Evolutionary conservation across 371 early-diverging fungal species (phyloP).

Genomic region (Sporodiniella umbellata): DNA sequence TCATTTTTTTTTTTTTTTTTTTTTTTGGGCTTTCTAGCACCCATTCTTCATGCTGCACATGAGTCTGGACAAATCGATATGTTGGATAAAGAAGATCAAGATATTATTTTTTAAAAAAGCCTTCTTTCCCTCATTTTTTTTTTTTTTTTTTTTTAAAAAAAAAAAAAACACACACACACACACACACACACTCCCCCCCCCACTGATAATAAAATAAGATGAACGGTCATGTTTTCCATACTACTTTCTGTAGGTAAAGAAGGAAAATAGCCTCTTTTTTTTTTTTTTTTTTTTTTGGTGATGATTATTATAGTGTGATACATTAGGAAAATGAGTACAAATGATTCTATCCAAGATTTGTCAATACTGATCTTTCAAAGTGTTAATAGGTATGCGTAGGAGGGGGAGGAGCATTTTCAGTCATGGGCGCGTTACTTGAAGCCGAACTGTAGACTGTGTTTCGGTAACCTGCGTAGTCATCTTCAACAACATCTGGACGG

Average conservation of each 20-base stretch:
- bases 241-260: not conserved
- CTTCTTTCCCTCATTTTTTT: not conserved
- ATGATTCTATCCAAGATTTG: too few relatives aligned
- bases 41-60: slow-evolving; percentile 33
- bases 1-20: not conserved
- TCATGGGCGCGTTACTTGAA: not conserved
- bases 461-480: slow-evolving; percentile 16
- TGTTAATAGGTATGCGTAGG: slow-evolving; percentile 7
- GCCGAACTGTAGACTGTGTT: slow-evolving; percentile 1
- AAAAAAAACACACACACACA: not conserved
- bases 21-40: slow-evolving; percentile 6
- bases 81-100: slow-evolving; percentile 51
- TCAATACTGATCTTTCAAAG: too few relatives aligned
- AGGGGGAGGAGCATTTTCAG: slow-evolving; percentile 4
- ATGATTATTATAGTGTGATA: too few relatives aligned
- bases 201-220: too few relatives aligned
- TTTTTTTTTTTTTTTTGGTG: too few relatives aligned
- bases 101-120: slow-evolving; percentile 42
- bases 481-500: slow-evolving; percentile 23
- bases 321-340: too few relatives aligned
- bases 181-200: too few relatives aligned
- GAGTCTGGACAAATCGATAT: slow-evolving; percentile 46
- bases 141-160: not conserved
- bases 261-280: not conserved
- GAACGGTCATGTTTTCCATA: too few relatives aligned